These are phyloP conservation scores for Zygotorulaspora chibaensis DNA, from an alignment of 805 yeast species.

Conservation along the genomic window DNA sequence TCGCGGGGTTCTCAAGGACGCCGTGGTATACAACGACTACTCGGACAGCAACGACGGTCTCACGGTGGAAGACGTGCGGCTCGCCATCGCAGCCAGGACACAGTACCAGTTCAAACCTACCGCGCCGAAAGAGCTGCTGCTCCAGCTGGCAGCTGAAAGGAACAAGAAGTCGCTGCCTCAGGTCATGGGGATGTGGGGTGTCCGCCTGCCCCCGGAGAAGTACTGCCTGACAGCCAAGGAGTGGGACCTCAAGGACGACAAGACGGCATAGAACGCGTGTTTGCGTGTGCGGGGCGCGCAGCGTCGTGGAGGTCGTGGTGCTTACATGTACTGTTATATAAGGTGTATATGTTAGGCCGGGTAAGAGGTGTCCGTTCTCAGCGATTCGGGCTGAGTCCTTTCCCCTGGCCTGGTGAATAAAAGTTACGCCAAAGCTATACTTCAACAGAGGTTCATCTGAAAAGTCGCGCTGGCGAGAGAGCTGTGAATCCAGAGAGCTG, in stretches of 20 bases:
- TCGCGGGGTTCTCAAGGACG: conserved; percentile 80
- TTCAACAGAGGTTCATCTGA: not conserved
- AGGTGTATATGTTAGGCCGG: not conserved
- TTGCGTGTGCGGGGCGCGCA: not conserved
- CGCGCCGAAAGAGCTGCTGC: conserved; percentile 82
- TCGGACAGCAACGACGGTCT: conserved; percentile 54
- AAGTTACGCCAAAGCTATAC: not conserved
- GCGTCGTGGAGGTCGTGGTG: not conserved
- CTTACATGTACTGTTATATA: not conserved
- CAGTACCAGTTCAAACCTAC: conserved; percentile 92
- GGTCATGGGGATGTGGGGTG: conserved; percentile 85
- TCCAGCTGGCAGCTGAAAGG: conserved; percentile 89
- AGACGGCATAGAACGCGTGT: not conserved
- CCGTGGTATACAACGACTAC: conserved; percentile 83
- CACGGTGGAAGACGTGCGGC: conserved; percentile 82
- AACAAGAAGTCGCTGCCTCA: conserved; percentile 88
- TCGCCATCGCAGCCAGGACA: conserved; percentile 92
- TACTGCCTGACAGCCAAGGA: conserved; percentile 74
- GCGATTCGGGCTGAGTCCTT: not conserved
- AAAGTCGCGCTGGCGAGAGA: too few species aligned
- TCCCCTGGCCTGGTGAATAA: not conserved
- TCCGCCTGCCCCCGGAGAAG: conserved; percentile 95
- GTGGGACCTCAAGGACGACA: conserved; percentile 21
- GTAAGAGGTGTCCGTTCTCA: not conserved
- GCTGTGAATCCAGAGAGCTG: too few species aligned